Conservation (phyloP, 495 filamentous ascomycete genomes). For the Hyaloscypha bicolor region DNA sequence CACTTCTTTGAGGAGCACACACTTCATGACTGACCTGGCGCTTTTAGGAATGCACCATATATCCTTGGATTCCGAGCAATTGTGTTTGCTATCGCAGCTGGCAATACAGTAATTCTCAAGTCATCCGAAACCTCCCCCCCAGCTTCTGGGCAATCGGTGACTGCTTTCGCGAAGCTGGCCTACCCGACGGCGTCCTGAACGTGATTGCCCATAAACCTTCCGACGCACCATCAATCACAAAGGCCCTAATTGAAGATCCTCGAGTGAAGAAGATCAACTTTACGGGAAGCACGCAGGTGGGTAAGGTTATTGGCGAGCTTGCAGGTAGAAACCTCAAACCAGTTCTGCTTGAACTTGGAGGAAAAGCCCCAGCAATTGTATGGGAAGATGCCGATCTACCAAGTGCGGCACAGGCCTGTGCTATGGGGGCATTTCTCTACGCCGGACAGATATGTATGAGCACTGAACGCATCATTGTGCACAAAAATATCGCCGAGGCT, state of each 20-base stretch:
- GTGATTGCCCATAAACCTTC: slow-evolving; percentile 51
- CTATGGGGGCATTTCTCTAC: slow-evolving; percentile 53
- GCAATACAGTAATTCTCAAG: slow-evolving; percentile 76
- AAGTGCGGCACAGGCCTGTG: slow-evolving; percentile 51
- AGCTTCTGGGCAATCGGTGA: slow-evolving; percentile 63
- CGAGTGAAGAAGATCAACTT: slow-evolving; percentile 64
- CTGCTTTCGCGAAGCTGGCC: slow-evolving; percentile 72
- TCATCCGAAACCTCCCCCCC: slow-evolving; percentile 56
- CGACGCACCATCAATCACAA: slow-evolving; percentile 54
- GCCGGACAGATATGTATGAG: slow-evolving; percentile 88
- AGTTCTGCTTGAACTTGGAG: slow-evolving; percentile 15
- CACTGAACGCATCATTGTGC: slow-evolving; percentile 85
- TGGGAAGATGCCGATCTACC: slow-evolving; percentile 64
- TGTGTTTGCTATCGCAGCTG: slow-evolving; percentile 75
- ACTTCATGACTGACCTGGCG: background rate
- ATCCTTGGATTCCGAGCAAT: slow-evolving; percentile 68
- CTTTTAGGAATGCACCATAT: slow-evolving; percentile 68
- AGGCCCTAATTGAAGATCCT: slow-evolving; percentile 54
- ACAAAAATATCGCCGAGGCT: slow-evolving; percentile 56
- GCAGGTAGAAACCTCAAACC: slow-evolving; percentile 22
- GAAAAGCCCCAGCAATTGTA: slow-evolving; percentile 61
- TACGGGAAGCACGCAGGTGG: slow-evolving; percentile 61
- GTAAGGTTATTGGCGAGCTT: slow-evolving; percentile 56
- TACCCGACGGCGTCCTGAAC: slow-evolving; percentile 61
- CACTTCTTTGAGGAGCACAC: background rate